These are phyloP conservation scores for Aspergillus sclerotiicarbonarius DNA, from an alignment of 495 filamentous ascomycete species.

Conservation along the genomic window DNA sequence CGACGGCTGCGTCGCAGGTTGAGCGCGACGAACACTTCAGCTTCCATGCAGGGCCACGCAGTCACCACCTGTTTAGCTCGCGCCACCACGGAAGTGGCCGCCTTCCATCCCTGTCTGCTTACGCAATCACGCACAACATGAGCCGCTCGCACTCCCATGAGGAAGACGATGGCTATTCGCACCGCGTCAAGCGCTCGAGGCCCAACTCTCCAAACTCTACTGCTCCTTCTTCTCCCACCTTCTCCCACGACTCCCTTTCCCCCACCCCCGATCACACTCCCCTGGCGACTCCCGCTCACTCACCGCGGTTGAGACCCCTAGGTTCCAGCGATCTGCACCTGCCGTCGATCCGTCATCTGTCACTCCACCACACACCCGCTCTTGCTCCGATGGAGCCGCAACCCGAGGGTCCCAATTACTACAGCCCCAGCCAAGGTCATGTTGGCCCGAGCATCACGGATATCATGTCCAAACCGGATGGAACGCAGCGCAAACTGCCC, in stretches of 20 bases:
- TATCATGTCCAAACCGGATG: constrained; percentile 85
- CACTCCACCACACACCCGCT: constrained; percentile 83
- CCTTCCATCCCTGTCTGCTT: constrained; percentile 76
- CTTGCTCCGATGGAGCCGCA: constrained; percentile 89
- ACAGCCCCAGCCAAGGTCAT: constrained; percentile 50
- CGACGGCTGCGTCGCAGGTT: constrained; percentile 83
- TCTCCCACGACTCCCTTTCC: constrained; percentile 93
- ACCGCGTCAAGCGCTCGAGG: constrained; percentile 79
- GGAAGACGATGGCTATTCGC: constrained; percentile 69
- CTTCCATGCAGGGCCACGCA: constrained; percentile 35
- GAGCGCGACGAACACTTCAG: constrained; percentile 70
- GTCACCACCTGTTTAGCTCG: constrained; percentile 53
- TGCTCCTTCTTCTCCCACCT: constrained; percentile 94
- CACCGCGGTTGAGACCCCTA: constrained; percentile 81
- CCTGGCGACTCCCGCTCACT: constrained; percentile 92
- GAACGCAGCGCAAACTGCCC: constrained; percentile 88
- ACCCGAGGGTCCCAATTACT: constrained; percentile 55
- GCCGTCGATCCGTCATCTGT: constrained; percentile 84
- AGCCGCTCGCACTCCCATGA: constrained; percentile 89
- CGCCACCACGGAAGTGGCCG: constrained; percentile 61
- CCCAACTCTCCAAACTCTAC: constrained; percentile 94
- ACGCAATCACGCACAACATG: constrained; percentile 79
- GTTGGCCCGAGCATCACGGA: constrained; percentile 81
- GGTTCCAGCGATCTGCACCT: constrained; percentile 69
- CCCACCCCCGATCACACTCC: constrained; percentile 97